Conservation (phyloP, 1,284 basidiomycete genomes). For the Ceratobasidium sp. region DNA sequence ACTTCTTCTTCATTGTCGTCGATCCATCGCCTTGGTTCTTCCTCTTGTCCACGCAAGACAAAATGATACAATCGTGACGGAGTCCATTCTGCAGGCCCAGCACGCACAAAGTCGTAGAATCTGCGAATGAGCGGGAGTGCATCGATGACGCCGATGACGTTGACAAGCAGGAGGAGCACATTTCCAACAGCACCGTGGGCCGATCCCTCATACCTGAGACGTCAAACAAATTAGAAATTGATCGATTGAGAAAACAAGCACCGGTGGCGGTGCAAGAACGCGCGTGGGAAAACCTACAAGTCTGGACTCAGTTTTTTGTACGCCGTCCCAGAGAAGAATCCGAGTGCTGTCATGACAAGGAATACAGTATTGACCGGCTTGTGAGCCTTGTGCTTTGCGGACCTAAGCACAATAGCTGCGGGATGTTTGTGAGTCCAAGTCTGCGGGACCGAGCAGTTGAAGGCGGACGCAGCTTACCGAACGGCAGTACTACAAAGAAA, state of each 20-base stretch:
- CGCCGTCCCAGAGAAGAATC: slow-evolving; percentile 66
- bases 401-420: slow-evolving; percentile 75
- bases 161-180: slow-evolving; percentile 49
- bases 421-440: not conserved
- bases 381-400: slow-evolving; percentile 70
- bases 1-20: slow-evolving; percentile 41
- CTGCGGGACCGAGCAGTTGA: not conserved
- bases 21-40: slow-evolving; percentile 33
- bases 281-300: slow-evolving; percentile 58
- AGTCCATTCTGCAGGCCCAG: slow-evolving; percentile 21
- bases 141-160: slow-evolving; percentile 39
- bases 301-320: slow-evolving; percentile 80
- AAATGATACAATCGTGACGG: slow-evolving; percentile 39
- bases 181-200: slow-evolving; percentile 72
- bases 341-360: slow-evolving; percentile 62
- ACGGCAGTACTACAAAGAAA: slow-evolving; percentile 77
- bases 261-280: slow-evolving; percentile 4
- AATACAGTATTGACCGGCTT: slow-evolving; percentile 64
- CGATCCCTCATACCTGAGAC: slow-evolving; percentile 68
- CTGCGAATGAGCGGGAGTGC: slow-evolving; percentile 41
- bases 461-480: slow-evolving; percentile 57
- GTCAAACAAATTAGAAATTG: slow-evolving; percentile 36
- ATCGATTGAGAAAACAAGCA: slow-evolving; percentile 41
- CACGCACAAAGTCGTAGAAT: slow-evolving; percentile 36
- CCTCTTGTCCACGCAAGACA: slow-evolving; percentile 25